Percentiles rank a stretch among this genome's conserved stretches.
Evolutionary conservation across 306 rosid species (phyloP).

Genomic region (Begonia loranthoides): DNA sequence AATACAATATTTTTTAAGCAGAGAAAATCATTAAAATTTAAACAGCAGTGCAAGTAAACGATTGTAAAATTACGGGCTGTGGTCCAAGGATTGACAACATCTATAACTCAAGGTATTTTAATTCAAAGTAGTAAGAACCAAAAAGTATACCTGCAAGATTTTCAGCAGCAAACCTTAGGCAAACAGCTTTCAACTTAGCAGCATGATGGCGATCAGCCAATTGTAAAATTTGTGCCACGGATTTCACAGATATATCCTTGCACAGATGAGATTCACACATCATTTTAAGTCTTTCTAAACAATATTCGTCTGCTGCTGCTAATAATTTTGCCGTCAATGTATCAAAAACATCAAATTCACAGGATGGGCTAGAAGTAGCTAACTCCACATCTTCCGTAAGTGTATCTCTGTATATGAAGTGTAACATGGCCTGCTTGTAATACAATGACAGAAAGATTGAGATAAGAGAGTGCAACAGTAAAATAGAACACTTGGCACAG

Average conservation of each 20-base stretch:
- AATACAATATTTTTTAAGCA: too few relatives aligned
- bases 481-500: conserved; percentile 7
- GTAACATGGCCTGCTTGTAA: conserved; percentile 67
- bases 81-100: too few relatives aligned
- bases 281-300: conserved; percentile 68
- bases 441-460: conserved; percentile 13
- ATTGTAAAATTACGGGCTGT: too few relatives aligned
- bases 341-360: conserved; percentile 41
- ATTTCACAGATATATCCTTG: conserved; percentile 68
- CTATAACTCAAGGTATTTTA: not conserved
- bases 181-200: conserved; percentile 69
- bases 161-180: conserved; percentile 82
- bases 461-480: conserved; percentile 3
- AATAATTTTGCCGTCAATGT: conserved; percentile 61
- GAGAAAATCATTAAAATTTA: too few relatives aligned
- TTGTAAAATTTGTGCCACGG: conserved; percentile 73
- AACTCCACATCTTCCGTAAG: conserved; percentile 69
- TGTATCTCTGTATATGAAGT: conserved; percentile 68
- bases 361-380: conserved; percentile 43
- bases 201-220: conserved; percentile 80
- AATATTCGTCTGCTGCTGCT: conserved; percentile 77
- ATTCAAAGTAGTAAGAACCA: not conserved
- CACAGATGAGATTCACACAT: conserved; percentile 97
- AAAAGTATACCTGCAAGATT: conserved; percentile 64
- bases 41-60: too few relatives aligned